Conservation (phyloP, 23 red algal species). For the Gracilariopsis chorda region DNA sequence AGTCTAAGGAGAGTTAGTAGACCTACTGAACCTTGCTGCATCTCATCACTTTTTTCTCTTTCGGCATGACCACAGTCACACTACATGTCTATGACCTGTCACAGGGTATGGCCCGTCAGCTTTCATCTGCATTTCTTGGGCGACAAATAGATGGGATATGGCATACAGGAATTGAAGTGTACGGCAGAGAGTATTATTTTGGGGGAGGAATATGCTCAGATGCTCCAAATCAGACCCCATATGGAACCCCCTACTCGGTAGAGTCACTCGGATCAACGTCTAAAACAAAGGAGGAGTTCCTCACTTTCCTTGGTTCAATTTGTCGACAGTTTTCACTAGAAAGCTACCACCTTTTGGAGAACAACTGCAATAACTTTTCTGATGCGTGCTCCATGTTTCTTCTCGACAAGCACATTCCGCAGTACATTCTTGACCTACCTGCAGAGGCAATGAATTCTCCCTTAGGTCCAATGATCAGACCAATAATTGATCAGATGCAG, state of each 20-base stretch:
- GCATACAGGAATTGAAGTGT: constrained; percentile 92
- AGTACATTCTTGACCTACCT: constrained; percentile 90
- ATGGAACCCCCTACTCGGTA: constrained; percentile 67
- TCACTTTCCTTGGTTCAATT: constrained; percentile 67
- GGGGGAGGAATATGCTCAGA: constrained; percentile 93
- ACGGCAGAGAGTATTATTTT: constrained; percentile 88
- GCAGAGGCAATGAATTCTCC: constrained; percentile 71
- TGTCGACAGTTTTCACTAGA: constrained; percentile 36
- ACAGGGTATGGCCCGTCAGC: constrained; percentile 79
- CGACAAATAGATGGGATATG: constrained; percentile 89
- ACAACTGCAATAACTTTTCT: constrained; percentile 98
- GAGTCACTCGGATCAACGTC: constrained; percentile 70
- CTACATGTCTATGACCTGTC: constrained; percentile 96
- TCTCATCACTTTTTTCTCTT: neutral
- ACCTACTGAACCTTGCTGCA: too few species aligned
- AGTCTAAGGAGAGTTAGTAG: too few species aligned
- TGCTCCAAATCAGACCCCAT: constrained; percentile 75
- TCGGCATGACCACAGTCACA: constrained; percentile 45
- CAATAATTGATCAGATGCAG: constrained; percentile 82
- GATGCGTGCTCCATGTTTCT: constrained; percentile 81
- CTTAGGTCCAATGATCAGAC: constrained; percentile 81
- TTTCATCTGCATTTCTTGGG: constrained; percentile 75
- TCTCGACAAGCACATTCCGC: constrained; percentile 67
- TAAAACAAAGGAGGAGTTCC: constrained; percentile 63
- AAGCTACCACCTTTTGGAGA: constrained; percentile 86